These are phyloP conservation scores for Cerioporus squamosus DNA, from an alignment of 1,284 basidiomycete species.

Conservation along the genomic window DNA sequence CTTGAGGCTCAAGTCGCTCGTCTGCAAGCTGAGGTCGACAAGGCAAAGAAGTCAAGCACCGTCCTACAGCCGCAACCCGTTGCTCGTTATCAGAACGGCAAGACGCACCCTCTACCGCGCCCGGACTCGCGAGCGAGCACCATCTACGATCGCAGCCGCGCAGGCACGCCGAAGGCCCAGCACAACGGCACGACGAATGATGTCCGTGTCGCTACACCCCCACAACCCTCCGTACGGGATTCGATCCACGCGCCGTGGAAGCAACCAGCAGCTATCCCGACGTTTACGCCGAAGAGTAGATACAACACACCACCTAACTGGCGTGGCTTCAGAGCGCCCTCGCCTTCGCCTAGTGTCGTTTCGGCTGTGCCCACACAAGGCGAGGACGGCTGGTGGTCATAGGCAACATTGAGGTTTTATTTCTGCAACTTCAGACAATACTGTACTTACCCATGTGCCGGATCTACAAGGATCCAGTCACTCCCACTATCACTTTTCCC, in stretches of 20 bases:
- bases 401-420: too few species aligned
- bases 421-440: too few species aligned
- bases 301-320: constrained; percentile 34
- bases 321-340: constrained; percentile 47
- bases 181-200: constrained; percentile 32
- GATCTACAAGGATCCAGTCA: background rate
- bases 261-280: constrained; percentile 6
- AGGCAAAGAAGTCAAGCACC: constrained; percentile 46
- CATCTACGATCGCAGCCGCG: constrained; percentile 47
- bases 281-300: constrained; percentile 39
- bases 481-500: constrained; percentile 1
- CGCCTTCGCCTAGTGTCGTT: constrained; percentile 74
- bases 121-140: constrained; percentile 76
- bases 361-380: constrained; percentile 71
- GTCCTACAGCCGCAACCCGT: constrained; percentile 17
- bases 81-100: constrained; percentile 30
- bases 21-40: constrained; percentile 63
- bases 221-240: constrained; percentile 65
- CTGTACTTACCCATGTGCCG: too few species aligned
- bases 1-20: constrained; percentile 67
- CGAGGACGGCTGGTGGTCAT: constrained; percentile 78
- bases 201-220: constrained; percentile 49
- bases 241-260: constrained; percentile 71
- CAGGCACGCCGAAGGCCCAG: constrained; percentile 43
- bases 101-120: constrained; percentile 50